Evolutionary conservation across 1,284 basidiomycete species (phyloP), one percentile per base, ranked within the genome.

Genomic region (Ustilago tritici): DNA sequence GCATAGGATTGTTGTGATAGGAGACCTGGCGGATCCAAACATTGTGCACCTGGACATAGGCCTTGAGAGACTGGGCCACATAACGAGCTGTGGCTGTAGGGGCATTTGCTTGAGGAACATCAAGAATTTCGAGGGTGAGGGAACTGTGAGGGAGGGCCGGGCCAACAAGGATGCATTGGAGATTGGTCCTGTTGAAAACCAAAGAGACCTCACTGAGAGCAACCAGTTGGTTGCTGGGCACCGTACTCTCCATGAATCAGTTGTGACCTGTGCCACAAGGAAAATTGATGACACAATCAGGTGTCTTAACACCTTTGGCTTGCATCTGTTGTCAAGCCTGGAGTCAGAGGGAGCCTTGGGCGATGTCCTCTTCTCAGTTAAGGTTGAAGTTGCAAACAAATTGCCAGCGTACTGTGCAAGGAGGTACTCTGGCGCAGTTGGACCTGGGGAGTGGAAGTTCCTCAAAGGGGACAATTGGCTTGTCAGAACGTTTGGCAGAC

Each of bases 361-460:
- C 34, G 4, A 38, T 11, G 17, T 11, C 14, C 6, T 55, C 53
- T n/a, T 55, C 53, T 11, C 14, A 5, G 34, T 55, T 55, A 35
- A 19, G 14, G 28, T 15, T 55, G 35, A 38, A 55, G 14, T n/a
- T 11, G 17, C 34, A 7, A 7, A 31, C 34, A 23, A 56, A 56
- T 31, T 56, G 36, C 55, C 55, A 56, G 4, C 55, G 32, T 10
- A 56, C 15, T 2, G 38, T 56, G 23, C 55, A 41, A 10, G 55
- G 38, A 31, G 55, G 7, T 12, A 56, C 3, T 14, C 28, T 35
- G 34, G 55, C n/a, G 12, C 55, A 23, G 11, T 56, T 38, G 5
- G 55, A 56, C 9, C 34, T 41, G 5, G 55, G 38, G 15, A 56
- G 41, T 10, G 55, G 55, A 5, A 56, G 38, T 5, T 56, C 55